These are phyloP conservation scores for Scheffersomyces parashehatae DNA, from an alignment of 1,139 yeast genomes.

Conservation along the genomic window DNA sequence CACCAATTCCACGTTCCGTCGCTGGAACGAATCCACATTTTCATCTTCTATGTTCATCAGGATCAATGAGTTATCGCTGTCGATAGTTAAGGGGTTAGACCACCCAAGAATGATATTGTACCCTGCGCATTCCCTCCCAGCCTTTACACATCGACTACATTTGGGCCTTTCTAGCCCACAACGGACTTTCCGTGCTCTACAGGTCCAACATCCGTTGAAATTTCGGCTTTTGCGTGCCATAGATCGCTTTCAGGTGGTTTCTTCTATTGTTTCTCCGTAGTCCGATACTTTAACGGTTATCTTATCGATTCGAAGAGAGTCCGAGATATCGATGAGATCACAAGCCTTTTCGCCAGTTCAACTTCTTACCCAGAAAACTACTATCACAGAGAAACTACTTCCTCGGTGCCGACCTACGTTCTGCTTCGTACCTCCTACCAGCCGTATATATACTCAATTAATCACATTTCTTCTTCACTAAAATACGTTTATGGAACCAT, in stretches of 20 bases:
- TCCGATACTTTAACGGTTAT: too few species aligned
- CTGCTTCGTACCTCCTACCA: too few species aligned
- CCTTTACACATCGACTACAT: constrained; percentile 44
- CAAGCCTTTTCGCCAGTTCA: too few species aligned
- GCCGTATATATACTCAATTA: too few species aligned
- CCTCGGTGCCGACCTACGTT: too few species aligned
- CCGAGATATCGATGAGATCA: too few species aligned
- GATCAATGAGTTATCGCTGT: constrained; percentile 19
- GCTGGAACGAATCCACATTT: constrained; percentile 28
- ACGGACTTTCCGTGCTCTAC: constrained; percentile 50
- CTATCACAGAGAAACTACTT: too few species aligned
- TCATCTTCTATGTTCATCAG: constrained; percentile 18
- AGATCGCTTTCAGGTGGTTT: neutral
- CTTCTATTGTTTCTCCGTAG: too few species aligned
- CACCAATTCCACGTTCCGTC: constrained; percentile 39
- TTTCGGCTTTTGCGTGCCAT: constrained; percentile 37
- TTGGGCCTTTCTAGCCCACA: constrained; percentile 47
- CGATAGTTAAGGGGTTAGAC: constrained; percentile 35
- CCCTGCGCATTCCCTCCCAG: constrained; percentile 42
- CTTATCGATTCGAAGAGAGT: too few species aligned
- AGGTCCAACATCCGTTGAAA: constrained; percentile 57
- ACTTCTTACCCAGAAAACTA: too few species aligned
- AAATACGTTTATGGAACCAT: too few species aligned
- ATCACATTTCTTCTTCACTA: too few species aligned
- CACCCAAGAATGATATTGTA: constrained; percentile 43